Evolutionary conservation across 495 filamentous ascomycete genomes (phyloP).

Genomic region (Penicillium steckii): DNA sequence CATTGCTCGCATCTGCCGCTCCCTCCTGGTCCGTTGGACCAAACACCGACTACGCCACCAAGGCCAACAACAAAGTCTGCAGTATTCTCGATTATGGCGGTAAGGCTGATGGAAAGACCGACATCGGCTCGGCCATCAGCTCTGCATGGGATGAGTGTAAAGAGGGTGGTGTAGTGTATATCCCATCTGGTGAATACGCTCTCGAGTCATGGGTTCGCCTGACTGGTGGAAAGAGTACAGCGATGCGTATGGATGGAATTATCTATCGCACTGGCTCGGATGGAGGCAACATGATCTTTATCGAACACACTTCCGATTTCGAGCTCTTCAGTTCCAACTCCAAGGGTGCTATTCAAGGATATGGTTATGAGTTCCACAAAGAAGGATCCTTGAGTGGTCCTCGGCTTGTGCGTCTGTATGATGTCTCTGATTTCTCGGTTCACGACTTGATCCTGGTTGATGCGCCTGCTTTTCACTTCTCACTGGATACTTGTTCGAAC

Average conservation of each 20-base stretch:
- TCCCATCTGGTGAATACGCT: conserved; percentile 37
- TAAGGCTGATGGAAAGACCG: conserved; percentile 44
- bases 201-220: conserved; percentile 36
- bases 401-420: conserved; percentile 40
- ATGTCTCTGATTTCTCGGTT: conserved; percentile 45
- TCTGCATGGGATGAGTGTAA: conserved; percentile 49
- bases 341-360: conserved; percentile 50
- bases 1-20: conserved; percentile 35
- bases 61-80: conserved; percentile 38
- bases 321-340: conserved; percentile 50
- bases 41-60: conserved; percentile 33
- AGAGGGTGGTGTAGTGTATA: conserved; percentile 33
- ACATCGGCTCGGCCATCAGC: conserved; percentile 44
- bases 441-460: conserved; percentile 54
- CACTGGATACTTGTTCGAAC: conserved; percentile 45
- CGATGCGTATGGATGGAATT: conserved; percentile 49
- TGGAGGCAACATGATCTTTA: conserved; percentile 51
- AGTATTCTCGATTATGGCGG: conserved; percentile 53
- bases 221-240: conserved; percentile 37
- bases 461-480: conserved; percentile 49
- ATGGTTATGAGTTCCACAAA: conserved; percentile 45
- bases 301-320: conserved; percentile 48
- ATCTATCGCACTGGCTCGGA: conserved; percentile 45
- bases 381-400: conserved; percentile 23
- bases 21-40: conserved; percentile 45